Conservation (phyloP, 2,329 filamentous ascomycete species). For the Zasmidium citrigriseum region DNA sequence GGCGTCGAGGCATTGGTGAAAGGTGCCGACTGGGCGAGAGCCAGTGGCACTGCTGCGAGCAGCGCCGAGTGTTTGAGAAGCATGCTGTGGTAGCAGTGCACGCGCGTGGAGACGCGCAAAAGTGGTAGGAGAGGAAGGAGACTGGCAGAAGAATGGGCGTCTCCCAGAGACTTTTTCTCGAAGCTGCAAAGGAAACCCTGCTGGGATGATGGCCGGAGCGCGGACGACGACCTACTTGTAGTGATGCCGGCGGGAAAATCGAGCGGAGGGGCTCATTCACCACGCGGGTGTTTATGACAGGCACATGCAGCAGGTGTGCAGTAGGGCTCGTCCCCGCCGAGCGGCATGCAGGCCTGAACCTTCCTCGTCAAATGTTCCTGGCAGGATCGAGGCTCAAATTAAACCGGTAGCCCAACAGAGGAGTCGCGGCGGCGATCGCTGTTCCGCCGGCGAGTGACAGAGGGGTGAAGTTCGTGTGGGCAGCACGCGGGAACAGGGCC, state of each 20-base stretch:
- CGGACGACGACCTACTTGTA: not conserved
- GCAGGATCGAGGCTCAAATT: not conserved
- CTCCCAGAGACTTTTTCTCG: not conserved
- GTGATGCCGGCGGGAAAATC: not conserved
- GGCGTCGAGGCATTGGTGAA: not conserved
- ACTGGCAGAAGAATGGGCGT: not conserved
- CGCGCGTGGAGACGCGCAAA: not conserved
- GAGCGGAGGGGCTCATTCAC: not conserved
- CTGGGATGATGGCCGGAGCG: not conserved
- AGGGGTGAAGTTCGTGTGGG: not conserved
- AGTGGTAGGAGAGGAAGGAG: not conserved
- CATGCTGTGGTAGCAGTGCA: constrained; percentile 18
- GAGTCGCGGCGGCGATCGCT: not conserved
- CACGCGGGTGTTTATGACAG: not conserved
- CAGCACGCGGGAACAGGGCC: too few species aligned
- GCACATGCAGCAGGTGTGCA: not conserved
- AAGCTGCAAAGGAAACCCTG: not conserved
- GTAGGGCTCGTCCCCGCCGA: not conserved
- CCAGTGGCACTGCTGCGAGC: constrained; percentile 33
- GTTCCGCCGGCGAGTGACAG: not conserved
- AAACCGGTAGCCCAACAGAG: not conserved
- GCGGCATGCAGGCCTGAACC: not conserved
- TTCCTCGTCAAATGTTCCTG: not conserved
- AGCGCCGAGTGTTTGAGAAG: constrained; percentile 25
- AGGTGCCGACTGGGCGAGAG: constrained; percentile 24